Base-by-base conservation (phyloP, 495 filamentous ascomycete species). In the Lepraria neglecta region DNA sequence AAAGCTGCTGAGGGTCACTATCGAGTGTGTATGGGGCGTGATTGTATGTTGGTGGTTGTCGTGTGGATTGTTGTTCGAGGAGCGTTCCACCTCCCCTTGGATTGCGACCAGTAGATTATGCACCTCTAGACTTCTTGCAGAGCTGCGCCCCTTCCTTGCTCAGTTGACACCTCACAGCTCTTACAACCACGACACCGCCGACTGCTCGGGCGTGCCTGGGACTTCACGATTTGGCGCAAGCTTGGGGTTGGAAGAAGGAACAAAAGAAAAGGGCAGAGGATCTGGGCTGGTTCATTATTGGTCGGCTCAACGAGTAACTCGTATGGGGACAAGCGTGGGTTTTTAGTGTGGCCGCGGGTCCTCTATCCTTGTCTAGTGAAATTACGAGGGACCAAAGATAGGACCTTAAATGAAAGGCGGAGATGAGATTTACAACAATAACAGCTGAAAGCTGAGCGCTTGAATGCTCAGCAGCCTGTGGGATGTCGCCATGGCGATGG, bases 171-270 rank as follows among this genome's bases (percentile, higher is more conserved):
- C 56, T 59, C 62, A 28, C 40, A 51, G 47, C 57, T 55, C 56
- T 59, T 58, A 43, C 42, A 42, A 44, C 62, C 56, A 45, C 62
- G 40, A 59, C 62, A 55, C 46, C 62, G 62, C 62, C 62, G 62
- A 54, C 40, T 17, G 45, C 47, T 64, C 56, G 47, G 50, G 43
- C 57, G 47, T 59, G 56, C 62, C 45, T 52, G 43, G 38, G 40
- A 15, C 28, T 46, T 56, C 42, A 61, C 51, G 15, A n/a, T 55
- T 21, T 61, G 51, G 59, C 59, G 51, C 59, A 48, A 44, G 19
- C 40, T 10, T 56, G 52, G 42, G 28, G 45, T 44, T 10, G 40
- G 50, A 48, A 21, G 56, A 30, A 59, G 9, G 42, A 52, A 33
- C 21, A 46, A 53, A 53, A 31, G 21, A 59, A 59, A 53, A 59